Base-by-base conservation (phyloP, 805 yeast genomes). In the Teunomyces atbi region DNA sequence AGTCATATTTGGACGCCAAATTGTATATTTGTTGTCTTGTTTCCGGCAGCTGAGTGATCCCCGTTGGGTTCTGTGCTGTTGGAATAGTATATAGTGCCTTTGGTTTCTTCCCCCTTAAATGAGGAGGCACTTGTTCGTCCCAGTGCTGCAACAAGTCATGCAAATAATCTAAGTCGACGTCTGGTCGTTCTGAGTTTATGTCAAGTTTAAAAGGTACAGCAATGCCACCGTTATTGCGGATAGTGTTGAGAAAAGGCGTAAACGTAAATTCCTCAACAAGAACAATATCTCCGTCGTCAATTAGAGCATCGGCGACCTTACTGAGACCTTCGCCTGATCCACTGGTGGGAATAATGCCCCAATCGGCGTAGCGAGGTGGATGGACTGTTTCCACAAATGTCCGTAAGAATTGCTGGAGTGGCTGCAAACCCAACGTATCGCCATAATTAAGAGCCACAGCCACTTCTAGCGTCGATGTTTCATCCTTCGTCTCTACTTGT, bases 11-110 rank as follows among this genome's bases (percentile, higher is more conserved):
- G 27, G 45, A 46, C 3, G 56, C 58, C 50, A 55, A 50, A 3
- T 47, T 48, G 20, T 54, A 54, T 5, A 55, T 42, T 21, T 40
- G 39, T 18, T 45, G 45, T 29, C 58, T 41, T 29, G 53, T 52
- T 6, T 50, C 50, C 44, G 47, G 45, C 23, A 44, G 37, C 45
- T 54, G 58, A 5, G 59, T 55, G 30, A 52, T 46, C 3, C 56
- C 58, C 5, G 58, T 54, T 16, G 59, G 58, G 42, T 55, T 54
- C 46, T 55, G 56, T 21, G 56, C 56, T 3, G 56, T 43, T 2
- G 59, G 41, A 10, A 55, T 55, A 7, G 58, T 54, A 48, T 55
- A 55, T 15, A 55, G 48, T 11, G 45, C 48, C 48, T 45, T 45
- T 29, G 48, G 48, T 29, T 41, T 41, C 28, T 18, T 19, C 2